These are phyloP conservation scores for Acorus calamus DNA, from an alignment of 106 monocot species.

Conservation along the genomic window DNA sequence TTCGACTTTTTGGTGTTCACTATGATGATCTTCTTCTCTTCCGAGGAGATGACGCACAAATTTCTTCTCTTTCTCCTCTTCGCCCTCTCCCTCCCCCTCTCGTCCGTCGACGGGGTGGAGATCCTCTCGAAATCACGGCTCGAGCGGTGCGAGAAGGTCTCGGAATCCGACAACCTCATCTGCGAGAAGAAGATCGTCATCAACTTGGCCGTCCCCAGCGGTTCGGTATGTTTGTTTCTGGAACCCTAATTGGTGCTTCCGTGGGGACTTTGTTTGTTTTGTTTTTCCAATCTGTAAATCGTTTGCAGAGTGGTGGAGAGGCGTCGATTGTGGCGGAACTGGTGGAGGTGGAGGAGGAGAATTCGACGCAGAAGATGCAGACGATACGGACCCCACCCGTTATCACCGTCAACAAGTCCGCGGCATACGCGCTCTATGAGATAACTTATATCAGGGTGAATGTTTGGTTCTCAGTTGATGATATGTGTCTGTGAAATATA, in stretches of 20 bases:
- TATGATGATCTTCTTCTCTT: too few relatives aligned
- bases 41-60: too few relatives aligned
- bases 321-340: slow-evolving; percentile 71
- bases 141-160: slow-evolving; percentile 49
- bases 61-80: slow-evolving; percentile 3
- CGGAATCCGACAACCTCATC: slow-evolving; percentile 39
- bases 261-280: neutral
- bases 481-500: neutral
- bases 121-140: slow-evolving; percentile 82
- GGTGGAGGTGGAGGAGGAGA: slow-evolving; percentile 70
- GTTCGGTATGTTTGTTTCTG: slow-evolving; percentile 36
- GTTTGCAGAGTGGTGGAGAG: slow-evolving; percentile 69
- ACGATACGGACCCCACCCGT: slow-evolving; percentile 63
- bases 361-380: slow-evolving; percentile 53
- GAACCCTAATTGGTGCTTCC: neutral
- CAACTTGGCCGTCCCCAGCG: slow-evolving; percentile 85
- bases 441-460: slow-evolving; percentile 68
- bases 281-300: neutral
- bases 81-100: slow-evolving; percentile 1
- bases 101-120: slow-evolving; percentile 19
- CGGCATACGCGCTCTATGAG: slow-evolving; percentile 81
- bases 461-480: neutral
- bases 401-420: slow-evolving; percentile 81
- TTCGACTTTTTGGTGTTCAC: too few relatives aligned
- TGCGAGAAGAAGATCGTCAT: slow-evolving; percentile 78